Base-by-base conservation (phyloP, 345 rosid species). In the Eucalyptus tenuipes region DNA sequence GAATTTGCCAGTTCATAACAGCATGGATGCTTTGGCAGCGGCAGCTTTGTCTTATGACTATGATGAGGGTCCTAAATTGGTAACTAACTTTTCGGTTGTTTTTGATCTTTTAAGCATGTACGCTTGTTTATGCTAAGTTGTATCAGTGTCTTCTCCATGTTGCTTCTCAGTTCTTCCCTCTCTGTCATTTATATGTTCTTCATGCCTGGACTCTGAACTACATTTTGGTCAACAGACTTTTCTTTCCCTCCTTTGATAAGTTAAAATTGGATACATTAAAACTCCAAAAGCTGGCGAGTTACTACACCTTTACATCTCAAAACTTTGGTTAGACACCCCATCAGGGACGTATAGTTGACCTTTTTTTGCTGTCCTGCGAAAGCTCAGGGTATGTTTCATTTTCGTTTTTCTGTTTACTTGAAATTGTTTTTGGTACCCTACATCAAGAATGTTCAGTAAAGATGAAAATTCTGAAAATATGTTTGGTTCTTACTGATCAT, bases 11-110 rank as follows among this genome's bases (percentile, higher is more conserved):
- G 92, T 96, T 94, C 99, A 97, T 90, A 97, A 96, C 86, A 96
- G 99, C 93, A 94, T 97, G 99, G 99, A 97, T 90, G 98, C 96
- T 13, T 93, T 97, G 90, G 99, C 99, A 85, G 96, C 98, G 89
- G 99, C 98, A 88, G 97, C 99, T 90, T 89, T 97, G 90, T 96
- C 97, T 61, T 96, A 92, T 90, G 97, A 93, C 92, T 88, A 94
- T 82, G 94, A 96, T 45, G 98, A 96, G 86, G 97, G 97, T 88
- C 99, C 99, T 89, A 95, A 95, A 92, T 91, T 97, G 97, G 99
- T 97, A 93, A 53, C 91, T 42, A 84, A 52, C 44, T 57, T 52
- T 81, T 75, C 3, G 8, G 47, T 40, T 75, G 15, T 75, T 75
- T 37, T 75, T 3, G 82, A 75, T 75, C 82, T 75, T 75, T 75